Conservation (phyloP, 1,284 basidiomycete species). For the Sutorius eximius region DNA sequence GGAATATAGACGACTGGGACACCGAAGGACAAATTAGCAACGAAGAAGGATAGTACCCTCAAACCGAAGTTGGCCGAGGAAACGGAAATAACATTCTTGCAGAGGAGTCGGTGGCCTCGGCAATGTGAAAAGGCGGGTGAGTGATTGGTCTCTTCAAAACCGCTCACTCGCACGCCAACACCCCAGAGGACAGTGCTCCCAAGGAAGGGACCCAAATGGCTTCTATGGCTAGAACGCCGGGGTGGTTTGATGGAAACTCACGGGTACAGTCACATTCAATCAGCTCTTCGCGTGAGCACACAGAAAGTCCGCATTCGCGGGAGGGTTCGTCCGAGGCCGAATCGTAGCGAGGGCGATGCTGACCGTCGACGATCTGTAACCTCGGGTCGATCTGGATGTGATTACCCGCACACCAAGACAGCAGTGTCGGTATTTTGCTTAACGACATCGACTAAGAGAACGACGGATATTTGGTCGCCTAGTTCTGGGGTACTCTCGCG, state of each 20-base stretch:
- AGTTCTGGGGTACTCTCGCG: not conserved
- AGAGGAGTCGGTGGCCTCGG: not conserved
- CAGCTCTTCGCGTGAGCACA: conserved; percentile 38
- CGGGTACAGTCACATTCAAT: conserved; percentile 43
- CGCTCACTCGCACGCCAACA: conserved; percentile 1
- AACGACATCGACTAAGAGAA: conserved; percentile 19
- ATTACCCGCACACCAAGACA: conserved; percentile 49
- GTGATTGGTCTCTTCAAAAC: conserved; percentile 1
- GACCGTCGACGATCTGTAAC: conserved; percentile 37
- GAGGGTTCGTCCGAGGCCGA: conserved; percentile 7
- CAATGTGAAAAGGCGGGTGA: conserved; percentile 1
- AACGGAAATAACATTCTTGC: not conserved
- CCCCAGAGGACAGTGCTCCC: not conserved
- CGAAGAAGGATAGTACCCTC: not conserved
- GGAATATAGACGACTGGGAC: conserved; percentile 65
- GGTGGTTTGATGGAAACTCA: conserved; percentile 32
- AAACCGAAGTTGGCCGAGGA: not conserved
- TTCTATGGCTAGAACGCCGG: conserved; percentile 9
- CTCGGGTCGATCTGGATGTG: conserved; percentile 47
- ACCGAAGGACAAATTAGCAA: conserved; percentile 17
- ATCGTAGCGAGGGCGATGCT: not conserved
- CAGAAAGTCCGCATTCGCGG: conserved; percentile 37
- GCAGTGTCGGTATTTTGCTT: conserved; percentile 22
- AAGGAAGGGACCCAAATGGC: not conserved
- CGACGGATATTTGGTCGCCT: not conserved